Evolutionary conservation across 2,329 filamentous ascomycete species (phyloP).

Genomic region (Metarhizium rileyi): DNA sequence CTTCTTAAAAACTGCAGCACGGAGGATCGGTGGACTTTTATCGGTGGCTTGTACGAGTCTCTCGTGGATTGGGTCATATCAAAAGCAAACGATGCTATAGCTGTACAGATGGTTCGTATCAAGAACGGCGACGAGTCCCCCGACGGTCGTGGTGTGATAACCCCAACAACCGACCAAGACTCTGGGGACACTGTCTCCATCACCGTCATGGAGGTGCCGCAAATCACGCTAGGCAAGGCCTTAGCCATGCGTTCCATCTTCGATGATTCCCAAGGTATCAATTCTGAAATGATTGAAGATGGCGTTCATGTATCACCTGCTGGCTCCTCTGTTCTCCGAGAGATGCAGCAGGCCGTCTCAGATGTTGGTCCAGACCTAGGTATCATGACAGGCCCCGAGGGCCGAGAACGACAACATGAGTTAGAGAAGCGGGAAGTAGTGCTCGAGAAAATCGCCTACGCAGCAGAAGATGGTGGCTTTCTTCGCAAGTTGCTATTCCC

Average conservation of each 20-base stretch:
- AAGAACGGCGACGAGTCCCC: constrained; percentile 57
- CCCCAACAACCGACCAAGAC: constrained; percentile 61
- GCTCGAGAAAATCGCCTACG: constrained; percentile 77
- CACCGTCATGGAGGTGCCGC: constrained; percentile 78
- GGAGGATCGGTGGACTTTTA: constrained; percentile 71
- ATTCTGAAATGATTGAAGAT: constrained; percentile 94
- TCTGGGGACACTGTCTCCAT: constrained; percentile 78
- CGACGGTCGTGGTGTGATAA: constrained; percentile 51
- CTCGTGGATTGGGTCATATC: constrained; percentile 89
- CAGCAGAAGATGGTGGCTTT: constrained; percentile 74
- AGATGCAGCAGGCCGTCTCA: constrained; percentile 75
- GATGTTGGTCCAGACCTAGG: constrained; percentile 73
- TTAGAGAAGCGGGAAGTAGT: constrained; percentile 74
- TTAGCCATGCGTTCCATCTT: constrained; percentile 85
- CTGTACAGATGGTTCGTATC: constrained; percentile 59
- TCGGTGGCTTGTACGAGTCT: constrained; percentile 84
- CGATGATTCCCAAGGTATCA: constrained; percentile 87
- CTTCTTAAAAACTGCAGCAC: constrained; percentile 71
- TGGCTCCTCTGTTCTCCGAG: constrained; percentile 73
- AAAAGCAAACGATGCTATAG: constrained; percentile 81
- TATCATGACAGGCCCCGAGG: constrained; percentile 55
- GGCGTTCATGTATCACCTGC: constrained; percentile 67
- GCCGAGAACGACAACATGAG: constrained; percentile 65
- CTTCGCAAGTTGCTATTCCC: constrained; percentile 76
- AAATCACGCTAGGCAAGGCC: constrained; percentile 72